A percentile compares a stretch with the other conserved stretches of the same genome.
Conservation (phyloP, 257 asterid genomes). For the Gentiana macrophylla region DNA sequence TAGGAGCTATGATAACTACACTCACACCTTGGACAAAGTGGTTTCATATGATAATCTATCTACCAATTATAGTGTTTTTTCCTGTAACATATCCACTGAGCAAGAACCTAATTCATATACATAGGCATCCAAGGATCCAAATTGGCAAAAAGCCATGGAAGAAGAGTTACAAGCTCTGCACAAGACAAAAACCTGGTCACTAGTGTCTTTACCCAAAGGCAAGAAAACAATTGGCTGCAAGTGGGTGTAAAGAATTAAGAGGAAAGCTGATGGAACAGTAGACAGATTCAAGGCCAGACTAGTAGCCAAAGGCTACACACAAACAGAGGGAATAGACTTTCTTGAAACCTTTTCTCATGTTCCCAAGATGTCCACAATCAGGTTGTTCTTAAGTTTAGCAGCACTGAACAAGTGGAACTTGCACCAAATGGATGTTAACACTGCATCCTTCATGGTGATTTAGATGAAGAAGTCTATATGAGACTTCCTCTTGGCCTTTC, state of each 20-base stretch:
- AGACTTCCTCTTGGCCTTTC: too few species aligned
- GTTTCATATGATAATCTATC: too few species aligned
- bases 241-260: conserved; percentile 1
- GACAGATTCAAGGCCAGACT: conserved; percentile 2
- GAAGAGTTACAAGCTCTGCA: not conserved
- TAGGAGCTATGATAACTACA: too few species aligned
- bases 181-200: not conserved
- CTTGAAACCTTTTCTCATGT: not conserved
- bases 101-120: not conserved
- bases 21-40: too few species aligned
- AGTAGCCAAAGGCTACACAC: not conserved
- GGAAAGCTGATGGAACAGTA: conserved; percentile 1
- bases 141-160: not conserved
- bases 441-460: too few species aligned
- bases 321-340: not conserved
- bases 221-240: conserved; percentile 1
- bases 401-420: too few species aligned
- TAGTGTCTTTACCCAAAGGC: not conserved
- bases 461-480: too few species aligned
- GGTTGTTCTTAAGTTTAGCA: not conserved
- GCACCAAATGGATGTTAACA: too few species aligned
- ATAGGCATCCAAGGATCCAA: not conserved
- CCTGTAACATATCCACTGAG: not conserved
- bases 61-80: not conserved
- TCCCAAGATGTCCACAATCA: not conserved